phyloP scores from a whole-genome alignment of 2,329 filamentous ascomycete genomes.

The Salinomyces thailandicus region DNA sequence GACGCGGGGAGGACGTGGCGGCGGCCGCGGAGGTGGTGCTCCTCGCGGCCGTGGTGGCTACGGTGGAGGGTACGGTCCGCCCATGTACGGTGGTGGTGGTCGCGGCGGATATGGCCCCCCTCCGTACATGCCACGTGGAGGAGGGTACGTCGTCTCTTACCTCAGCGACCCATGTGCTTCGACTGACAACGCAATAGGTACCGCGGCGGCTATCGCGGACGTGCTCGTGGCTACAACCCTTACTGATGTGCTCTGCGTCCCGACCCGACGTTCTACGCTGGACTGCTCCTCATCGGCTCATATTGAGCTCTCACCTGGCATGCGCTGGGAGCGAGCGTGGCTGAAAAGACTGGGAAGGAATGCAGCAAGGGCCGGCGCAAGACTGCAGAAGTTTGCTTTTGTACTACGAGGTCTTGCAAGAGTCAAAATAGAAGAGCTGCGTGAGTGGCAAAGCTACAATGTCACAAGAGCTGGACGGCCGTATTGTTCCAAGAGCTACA shows the following conservation, averaged over 20 bases:
- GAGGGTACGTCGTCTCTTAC: conserved; percentile 27
- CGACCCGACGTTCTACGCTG: background rate
- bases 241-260: too few relatives aligned
- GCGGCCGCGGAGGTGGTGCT: conserved; percentile 42
- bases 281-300: background rate
- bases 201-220: conserved; percentile 27
- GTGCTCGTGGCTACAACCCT: conserved; percentile 28
- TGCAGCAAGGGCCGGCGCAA: too few relatives aligned
- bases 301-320: background rate
- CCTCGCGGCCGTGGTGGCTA: conserved; percentile 28
- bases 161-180: conserved; percentile 9
- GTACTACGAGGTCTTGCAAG: too few relatives aligned
- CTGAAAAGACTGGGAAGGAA: too few relatives aligned
- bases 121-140: conserved; percentile 12
- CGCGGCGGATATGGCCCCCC: conserved; percentile 30
- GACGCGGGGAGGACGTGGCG: conserved; percentile 68
- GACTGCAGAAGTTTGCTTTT: too few relatives aligned
- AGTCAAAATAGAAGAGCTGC: conserved; percentile 2
- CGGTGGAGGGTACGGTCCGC: conserved; percentile 44
- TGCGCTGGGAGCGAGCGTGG: too few relatives aligned
- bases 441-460: conserved; percentile 4
- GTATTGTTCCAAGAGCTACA: background rate
- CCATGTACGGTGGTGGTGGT: conserved; percentile 46
- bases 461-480: background rate
- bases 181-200: conserved; percentile 16